phyloP scores from a whole-genome alignment of 2,329 filamentous ascomycete species.

The Diaporthe longicolla region DNA sequence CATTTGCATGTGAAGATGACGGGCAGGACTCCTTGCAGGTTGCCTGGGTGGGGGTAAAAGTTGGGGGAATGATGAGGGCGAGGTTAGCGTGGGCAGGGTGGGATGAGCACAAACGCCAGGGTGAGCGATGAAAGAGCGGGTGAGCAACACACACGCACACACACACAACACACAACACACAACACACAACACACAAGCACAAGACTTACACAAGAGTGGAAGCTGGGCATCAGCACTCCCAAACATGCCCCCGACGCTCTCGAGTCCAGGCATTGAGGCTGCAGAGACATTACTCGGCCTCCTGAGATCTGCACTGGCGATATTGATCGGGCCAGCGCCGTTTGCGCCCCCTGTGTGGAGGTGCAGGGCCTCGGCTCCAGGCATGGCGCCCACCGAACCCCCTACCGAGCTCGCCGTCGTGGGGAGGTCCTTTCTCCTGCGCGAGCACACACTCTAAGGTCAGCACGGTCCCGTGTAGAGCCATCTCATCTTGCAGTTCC shows the following conservation, averaged over 20 bases:
- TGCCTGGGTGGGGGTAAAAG: slow-evolving; percentile 9
- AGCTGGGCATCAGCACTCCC: slow-evolving; percentile 57
- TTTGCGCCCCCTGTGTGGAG: slow-evolving; percentile 52
- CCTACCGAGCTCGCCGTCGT: slow-evolving; percentile 49
- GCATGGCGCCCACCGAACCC: slow-evolving; percentile 49
- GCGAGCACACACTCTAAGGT: slow-evolving; percentile 39
- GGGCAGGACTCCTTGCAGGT: not conserved
- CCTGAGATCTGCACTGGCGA: slow-evolving; percentile 56
- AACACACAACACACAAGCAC: not conserved
- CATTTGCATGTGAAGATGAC: slow-evolving; percentile 44
- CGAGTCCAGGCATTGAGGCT: slow-evolving; percentile 46
- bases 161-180: not conserved
- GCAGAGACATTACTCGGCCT: slow-evolving; percentile 53
- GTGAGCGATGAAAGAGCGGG: not conserved
- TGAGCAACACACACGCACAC: slow-evolving; percentile 10
- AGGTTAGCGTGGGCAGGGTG: slow-evolving; percentile 2
- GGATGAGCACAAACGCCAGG: not conserved
- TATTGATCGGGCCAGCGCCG: slow-evolving; percentile 52
- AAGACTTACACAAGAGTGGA: slow-evolving; percentile 63
- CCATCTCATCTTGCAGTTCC: slow-evolving; percentile 22
- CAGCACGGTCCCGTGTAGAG: slow-evolving; percentile 29
- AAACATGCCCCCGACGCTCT: slow-evolving; percentile 40
- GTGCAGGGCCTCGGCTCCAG: slow-evolving; percentile 61
- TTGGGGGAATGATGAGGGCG: not conserved
- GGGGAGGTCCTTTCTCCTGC: slow-evolving; percentile 60